These are phyloP conservation scores for Dryadomyces quercivorus DNA, from an alignment of 2,329 filamentous ascomycete species.

Conservation along the genomic window DNA sequence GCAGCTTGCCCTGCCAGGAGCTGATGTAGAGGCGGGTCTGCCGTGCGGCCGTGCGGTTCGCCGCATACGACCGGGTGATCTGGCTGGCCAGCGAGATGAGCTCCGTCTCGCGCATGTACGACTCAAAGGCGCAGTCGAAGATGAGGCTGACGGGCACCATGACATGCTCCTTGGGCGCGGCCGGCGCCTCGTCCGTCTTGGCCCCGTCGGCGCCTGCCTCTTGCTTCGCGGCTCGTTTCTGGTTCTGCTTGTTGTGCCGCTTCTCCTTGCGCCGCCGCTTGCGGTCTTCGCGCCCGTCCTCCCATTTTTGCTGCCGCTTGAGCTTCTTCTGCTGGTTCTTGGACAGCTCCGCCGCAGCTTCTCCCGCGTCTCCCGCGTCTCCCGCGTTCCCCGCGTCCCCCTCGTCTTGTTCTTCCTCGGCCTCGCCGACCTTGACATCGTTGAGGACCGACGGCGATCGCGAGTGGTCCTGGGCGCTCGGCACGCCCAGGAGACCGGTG, in stretches of 20 bases:
- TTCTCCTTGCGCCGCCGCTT: conserved; percentile 43
- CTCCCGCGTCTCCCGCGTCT: not conserved
- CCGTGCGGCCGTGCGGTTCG: conserved; percentile 61
- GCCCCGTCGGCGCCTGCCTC: conserved; percentile 20
- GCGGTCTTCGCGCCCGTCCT: conserved; percentile 52
- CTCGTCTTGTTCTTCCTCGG: not conserved
- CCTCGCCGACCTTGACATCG: not conserved
- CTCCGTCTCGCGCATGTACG: conserved; percentile 80
- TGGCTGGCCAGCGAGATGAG: conserved; percentile 71
- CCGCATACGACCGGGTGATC: conserved; percentile 78
- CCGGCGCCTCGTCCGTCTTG: conserved; percentile 17
- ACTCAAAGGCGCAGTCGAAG: conserved; percentile 85
- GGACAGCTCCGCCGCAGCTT: conserved; percentile 37
- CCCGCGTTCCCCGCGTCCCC: too few relatives aligned
- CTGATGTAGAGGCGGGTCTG: conserved; percentile 64
- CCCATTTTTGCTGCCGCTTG: conserved; percentile 60
- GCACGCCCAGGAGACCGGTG: not conserved
- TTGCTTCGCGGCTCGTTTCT: conserved; percentile 37
- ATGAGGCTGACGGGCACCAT: conserved; percentile 62
- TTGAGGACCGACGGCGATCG: conserved; percentile 3
- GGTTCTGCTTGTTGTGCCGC: conserved; percentile 32
- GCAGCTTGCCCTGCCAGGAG: conserved; percentile 65
- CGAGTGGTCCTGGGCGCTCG: not conserved
- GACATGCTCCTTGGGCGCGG: conserved; percentile 12
- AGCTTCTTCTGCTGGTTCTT: conserved; percentile 82